Conservation (phyloP, 768 basidiomycete species). For the Mycena epipterygia region DNA sequence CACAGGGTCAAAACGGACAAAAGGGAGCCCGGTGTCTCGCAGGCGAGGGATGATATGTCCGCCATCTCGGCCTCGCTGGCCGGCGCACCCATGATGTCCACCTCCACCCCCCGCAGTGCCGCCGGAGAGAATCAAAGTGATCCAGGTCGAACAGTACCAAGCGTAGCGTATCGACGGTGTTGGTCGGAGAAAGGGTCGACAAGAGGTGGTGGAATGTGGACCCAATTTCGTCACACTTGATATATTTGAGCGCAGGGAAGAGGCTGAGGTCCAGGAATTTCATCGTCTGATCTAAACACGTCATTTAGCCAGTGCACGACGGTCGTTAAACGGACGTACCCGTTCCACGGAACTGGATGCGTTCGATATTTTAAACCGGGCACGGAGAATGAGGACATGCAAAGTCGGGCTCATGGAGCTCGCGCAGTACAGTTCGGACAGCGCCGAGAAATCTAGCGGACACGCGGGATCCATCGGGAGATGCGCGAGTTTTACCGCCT, state of each 20-base stretch:
- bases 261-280: not conserved
- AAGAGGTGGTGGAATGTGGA: too few species aligned
- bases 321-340: not conserved
- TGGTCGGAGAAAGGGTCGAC: too few species aligned
- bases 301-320: not conserved
- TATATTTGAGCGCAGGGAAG: not conserved
- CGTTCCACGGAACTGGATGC: not conserved
- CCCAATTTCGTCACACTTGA: not conserved
- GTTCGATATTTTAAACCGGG: not conserved
- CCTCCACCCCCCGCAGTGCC: too few species aligned
- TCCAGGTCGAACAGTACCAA: too few species aligned
- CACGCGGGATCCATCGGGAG: not conserved
- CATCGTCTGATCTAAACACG: not conserved
- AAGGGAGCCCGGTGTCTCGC: too few species aligned
- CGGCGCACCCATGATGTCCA: too few species aligned
- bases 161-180: too few species aligned
- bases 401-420: not conserved
- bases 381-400: not conserved
- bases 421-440: not conserved
- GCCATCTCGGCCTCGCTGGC: too few species aligned
- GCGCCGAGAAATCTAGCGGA: not conserved
- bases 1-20: too few species aligned
- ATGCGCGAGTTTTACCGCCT: not conserved
- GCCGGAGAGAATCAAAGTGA: too few species aligned
- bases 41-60: too few species aligned